Evolutionary conservation across 2,329 filamentous ascomycete genomes (phyloP), one percentile per base, ranked within the genome.

Genomic region (Sphaceloma murrayae): DNA sequence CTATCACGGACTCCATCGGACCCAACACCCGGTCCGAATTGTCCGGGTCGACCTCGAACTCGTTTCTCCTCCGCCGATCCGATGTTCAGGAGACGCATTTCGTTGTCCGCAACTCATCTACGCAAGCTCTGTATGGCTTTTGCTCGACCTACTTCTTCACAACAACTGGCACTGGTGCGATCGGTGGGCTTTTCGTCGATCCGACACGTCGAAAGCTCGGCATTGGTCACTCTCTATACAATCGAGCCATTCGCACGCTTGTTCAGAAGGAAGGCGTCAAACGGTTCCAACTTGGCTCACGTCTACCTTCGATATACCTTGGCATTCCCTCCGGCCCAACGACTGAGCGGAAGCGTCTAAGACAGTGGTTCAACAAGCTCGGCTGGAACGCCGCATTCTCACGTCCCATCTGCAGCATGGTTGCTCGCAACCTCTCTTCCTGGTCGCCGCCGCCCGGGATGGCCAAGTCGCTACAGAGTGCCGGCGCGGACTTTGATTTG

Each of bases 41-140:
- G 4, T 72, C 75, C 21, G 76, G 78, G 26, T 78, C 83, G 3
- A 80, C 73, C 1, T 80, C 85, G 1, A 75, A 75, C 34, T 83
- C 83, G 1, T 94, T 96, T 58, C 75, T 87, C 46, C 67, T 94
- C 2, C 75, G 73, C 51, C 78, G 79, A 53, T 68, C 75, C 1
- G 75, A 80, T 34, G 73, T 94, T 19, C 77, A 84, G 46, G 86
- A 94, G 62, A 70, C 79, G 0, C 88, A 96, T 60, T 94, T 89
- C 57, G 87, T 95, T 6, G 88, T 96, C 22, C 77, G 88, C 14
- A 96, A 95, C 59, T 93, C 85, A 65, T 94, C 84, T 60, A 96
- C 88, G 0, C 82, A 86, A 50, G 85, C 85, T 0, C 66, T 96
- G 0, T 95, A 94, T 57, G 88, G 88, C 2, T 96, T 95, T 62